Percentiles rank a stretch among this genome's conserved stretches.
Conservation (phyloP, 140 eudicot species). For the Flaveria floridana region DNA sequence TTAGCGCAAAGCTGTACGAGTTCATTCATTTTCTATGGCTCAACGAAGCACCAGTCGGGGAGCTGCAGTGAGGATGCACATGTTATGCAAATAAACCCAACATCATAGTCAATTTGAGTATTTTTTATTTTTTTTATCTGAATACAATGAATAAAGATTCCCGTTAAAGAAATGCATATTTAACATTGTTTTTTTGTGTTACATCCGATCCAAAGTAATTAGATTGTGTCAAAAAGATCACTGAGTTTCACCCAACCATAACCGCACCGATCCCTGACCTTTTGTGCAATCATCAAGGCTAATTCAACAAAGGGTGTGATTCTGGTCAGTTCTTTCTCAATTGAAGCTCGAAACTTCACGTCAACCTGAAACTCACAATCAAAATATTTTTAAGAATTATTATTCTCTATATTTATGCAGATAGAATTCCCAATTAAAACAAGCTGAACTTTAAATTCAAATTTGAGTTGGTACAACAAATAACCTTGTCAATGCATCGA, state of each 20-base stretch:
- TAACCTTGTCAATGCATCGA: conserved; percentile 84
- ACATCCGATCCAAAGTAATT: conserved; percentile 18
- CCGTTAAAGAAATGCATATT: not conserved
- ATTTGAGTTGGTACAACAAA: not conserved
- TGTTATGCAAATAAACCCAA: not conserved
- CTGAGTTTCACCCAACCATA: conserved; percentile 91
- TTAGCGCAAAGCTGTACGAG: conserved; percentile 86
- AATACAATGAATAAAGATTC: conserved; percentile 16
- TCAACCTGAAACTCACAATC: conserved; percentile 56
- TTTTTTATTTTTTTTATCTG: conserved; percentile 11
- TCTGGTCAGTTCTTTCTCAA: conserved; percentile 72
- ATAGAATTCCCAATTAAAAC: not conserved
- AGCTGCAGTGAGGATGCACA: conserved; percentile 59
- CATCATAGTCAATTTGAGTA: conserved; percentile 21
- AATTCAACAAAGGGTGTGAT: conserved; percentile 58
- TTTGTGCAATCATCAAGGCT: conserved; percentile 59
- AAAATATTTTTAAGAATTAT: not conserved
- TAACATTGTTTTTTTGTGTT: conserved; percentile 2
- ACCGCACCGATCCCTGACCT: conserved; percentile 76
- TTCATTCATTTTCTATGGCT: conserved; percentile 99
- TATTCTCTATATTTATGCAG: not conserved
- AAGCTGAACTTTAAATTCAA: not conserved
- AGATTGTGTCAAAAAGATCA: conserved; percentile 53
- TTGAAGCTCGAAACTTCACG: conserved; percentile 41
- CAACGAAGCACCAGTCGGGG: conserved; percentile 98